Conservation (phyloP, 2,329 filamentous ascomycete species). For the Ophiosphaerella narmari region DNA sequence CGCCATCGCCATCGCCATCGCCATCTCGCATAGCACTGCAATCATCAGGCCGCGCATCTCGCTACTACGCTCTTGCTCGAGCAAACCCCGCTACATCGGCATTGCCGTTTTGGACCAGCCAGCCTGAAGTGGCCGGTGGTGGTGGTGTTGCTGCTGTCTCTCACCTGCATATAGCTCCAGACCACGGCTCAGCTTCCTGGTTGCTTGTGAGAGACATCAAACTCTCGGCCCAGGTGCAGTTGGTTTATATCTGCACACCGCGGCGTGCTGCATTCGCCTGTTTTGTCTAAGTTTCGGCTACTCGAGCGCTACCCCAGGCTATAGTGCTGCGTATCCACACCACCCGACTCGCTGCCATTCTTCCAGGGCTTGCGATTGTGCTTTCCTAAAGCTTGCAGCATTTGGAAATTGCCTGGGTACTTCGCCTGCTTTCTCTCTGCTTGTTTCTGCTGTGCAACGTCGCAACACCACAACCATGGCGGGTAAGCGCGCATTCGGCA, state of each 20-base stretch:
- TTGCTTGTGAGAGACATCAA: conserved; percentile 11
- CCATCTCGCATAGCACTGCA: too few species aligned
- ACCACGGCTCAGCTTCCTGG: conserved; percentile 13
- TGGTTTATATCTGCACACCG: too few species aligned
- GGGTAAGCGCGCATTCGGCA: conserved; percentile 23
- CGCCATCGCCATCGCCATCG: neutral
- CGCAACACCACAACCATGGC: conserved; percentile 30
- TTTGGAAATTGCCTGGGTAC: neutral
- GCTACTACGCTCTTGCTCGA: neutral
- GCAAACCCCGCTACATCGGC: conserved; percentile 28
- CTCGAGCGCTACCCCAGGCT: too few species aligned
- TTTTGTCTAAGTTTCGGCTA: too few species aligned
- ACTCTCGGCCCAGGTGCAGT: too few species aligned
- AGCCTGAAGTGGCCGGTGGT: conserved; percentile 10
- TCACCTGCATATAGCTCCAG: conserved; percentile 17
- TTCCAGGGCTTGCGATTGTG: too few species aligned
- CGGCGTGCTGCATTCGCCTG: too few species aligned
- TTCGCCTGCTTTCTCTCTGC: neutral
- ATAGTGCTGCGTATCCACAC: too few species aligned
- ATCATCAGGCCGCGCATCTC: neutral
- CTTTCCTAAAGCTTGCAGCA: too few species aligned
- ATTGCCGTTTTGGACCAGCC: conserved; percentile 29
- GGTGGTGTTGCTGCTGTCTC: conserved; percentile 6
- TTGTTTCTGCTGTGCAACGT: conserved; percentile 3
- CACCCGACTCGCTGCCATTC: too few species aligned